phyloP scores from a whole-genome alignment of 495 filamentous ascomycete species.

The Penicillium cosmopolitanum region DNA sequence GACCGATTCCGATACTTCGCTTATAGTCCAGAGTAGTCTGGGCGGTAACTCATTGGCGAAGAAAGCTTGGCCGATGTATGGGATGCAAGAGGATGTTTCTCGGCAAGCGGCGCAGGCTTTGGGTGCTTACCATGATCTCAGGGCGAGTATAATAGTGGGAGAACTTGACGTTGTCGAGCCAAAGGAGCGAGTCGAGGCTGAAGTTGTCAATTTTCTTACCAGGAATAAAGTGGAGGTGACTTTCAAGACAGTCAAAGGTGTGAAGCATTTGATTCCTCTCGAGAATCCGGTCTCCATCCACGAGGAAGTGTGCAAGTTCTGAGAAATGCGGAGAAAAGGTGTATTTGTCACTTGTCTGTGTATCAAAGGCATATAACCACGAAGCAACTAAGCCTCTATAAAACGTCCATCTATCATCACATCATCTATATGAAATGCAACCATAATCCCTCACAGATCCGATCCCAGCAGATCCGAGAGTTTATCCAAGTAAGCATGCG shows the following conservation, averaged over 20 bases:
- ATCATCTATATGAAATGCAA: conserved; percentile 1
- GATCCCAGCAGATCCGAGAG: conserved; percentile 70
- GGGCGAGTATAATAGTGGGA: conserved; percentile 32
- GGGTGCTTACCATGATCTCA: not conserved
- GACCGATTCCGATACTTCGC: conserved; percentile 21
- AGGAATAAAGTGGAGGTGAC: conserved; percentile 12
- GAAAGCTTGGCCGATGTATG: conserved; percentile 43
- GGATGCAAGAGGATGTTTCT: conserved; percentile 44
- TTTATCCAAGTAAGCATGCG: conserved; percentile 78
- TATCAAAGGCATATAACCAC: not conserved
- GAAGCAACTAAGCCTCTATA: conserved; percentile 4
- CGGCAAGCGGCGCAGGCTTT: conserved; percentile 12
- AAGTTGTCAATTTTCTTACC: conserved; percentile 26
- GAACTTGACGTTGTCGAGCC: conserved; percentile 41
- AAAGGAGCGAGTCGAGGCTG: conserved; percentile 35
- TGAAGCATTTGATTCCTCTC: conserved; percentile 7
- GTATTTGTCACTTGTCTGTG: not conserved
- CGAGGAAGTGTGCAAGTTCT: conserved; percentile 5
- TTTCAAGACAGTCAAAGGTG: conserved; percentile 10
- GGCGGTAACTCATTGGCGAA: conserved; percentile 36
- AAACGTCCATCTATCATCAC: conserved; percentile 9
- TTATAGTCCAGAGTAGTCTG: conserved; percentile 37
- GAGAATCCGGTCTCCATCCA: conserved; percentile 5
- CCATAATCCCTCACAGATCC: conserved; percentile 17
- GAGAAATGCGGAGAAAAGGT: not conserved